phyloP scores from a whole-genome alignment of 2,329 filamentous ascomycete genomes.

The Orbilia javanica region DNA sequence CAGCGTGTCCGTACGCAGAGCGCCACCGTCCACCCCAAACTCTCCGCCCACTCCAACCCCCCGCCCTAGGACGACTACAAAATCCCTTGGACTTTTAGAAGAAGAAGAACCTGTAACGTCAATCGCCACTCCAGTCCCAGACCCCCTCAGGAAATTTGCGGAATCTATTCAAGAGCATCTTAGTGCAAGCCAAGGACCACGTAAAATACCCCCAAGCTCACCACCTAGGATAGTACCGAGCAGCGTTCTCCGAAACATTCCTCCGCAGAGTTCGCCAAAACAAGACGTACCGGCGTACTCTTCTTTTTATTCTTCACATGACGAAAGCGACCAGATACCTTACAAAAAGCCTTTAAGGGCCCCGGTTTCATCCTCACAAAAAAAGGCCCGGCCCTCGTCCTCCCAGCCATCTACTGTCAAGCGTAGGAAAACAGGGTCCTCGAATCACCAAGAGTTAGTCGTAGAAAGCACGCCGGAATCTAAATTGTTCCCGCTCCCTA shows the following conservation, averaged over 20 bases:
- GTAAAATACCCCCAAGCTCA: conserved; percentile 28
- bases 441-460: conserved; percentile 1
- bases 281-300: background rate
- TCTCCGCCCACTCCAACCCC: conserved; percentile 33
- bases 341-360: conserved; percentile 20
- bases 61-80: background rate
- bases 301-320: conserved; percentile 18
- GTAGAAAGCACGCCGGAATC: conserved; percentile 51
- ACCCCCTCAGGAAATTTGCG: conserved; percentile 1
- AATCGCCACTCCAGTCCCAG: background rate
- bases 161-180: conserved; percentile 16
- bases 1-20: conserved; percentile 17
- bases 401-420: conserved; percentile 22
- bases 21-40: background rate
- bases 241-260: background rate
- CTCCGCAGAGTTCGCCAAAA: conserved; percentile 17
- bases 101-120: background rate
- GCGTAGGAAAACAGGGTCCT: conserved; percentile 14
- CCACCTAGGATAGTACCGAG: conserved; percentile 8
- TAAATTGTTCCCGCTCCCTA: conserved; percentile 36
- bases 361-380: conserved; percentile 24
- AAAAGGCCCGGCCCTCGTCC: background rate
- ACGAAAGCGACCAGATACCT: conserved; percentile 44
- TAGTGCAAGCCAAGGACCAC: background rate
- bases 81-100: background rate